Evolutionary conservation across 2,329 filamentous ascomycete species (phyloP).

Genomic region (Venturia pyrina): DNA sequence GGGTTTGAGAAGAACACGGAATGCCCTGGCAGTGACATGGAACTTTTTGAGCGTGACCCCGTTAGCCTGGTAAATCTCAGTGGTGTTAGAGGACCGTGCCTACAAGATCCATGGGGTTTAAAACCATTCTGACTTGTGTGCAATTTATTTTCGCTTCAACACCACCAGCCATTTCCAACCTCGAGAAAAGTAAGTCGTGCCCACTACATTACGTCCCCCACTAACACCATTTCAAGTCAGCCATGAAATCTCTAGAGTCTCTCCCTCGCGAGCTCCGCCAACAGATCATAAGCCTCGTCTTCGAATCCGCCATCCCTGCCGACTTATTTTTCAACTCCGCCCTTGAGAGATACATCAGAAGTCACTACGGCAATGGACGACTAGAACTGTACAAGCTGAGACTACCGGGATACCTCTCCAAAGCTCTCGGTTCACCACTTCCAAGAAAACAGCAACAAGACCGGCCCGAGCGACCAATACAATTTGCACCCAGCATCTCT

Average conservation of each 20-base stretch:
- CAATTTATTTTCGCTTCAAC: background rate
- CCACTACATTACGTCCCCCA: background rate
- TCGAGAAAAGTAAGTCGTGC: background rate
- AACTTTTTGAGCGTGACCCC: background rate
- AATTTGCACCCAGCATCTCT: background rate
- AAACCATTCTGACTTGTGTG: background rate
- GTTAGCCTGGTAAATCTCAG: background rate
- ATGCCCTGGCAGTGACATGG: background rate
- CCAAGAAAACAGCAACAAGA: background rate
- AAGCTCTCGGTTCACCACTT: background rate
- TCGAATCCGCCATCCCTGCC: background rate
- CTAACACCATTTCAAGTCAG: background rate
- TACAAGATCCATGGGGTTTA: background rate
- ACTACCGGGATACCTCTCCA: background rate
- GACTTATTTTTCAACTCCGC: background rate
- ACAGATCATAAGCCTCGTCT: background rate
- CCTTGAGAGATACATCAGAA: background rate
- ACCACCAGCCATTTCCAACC: background rate
- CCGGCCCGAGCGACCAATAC: background rate
- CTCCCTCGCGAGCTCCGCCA: background rate
- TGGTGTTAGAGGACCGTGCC: too few relatives aligned
- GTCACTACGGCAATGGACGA: background rate
- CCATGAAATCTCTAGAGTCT: background rate
- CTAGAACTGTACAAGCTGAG: background rate
- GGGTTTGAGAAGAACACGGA: background rate